Evolutionary conservation across 345 rosid species (phyloP), one percentile per base, ranked within the genome.

Genomic region (Stellera chamaejasme): DNA sequence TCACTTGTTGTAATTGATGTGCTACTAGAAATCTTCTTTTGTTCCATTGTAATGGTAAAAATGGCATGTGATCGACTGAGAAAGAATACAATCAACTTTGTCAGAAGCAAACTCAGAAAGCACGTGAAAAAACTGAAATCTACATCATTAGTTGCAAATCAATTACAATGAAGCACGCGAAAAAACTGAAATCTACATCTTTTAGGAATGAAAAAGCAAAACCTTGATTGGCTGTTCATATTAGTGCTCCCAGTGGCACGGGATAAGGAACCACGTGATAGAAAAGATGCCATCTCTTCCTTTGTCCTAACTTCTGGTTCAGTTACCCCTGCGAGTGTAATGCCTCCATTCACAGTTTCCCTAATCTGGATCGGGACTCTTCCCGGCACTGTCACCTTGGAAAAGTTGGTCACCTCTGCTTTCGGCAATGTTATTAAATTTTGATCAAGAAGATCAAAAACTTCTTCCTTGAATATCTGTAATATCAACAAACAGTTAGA

Each of bases 221-320:
- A 89, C 99, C 99, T 93, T 11, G 99, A 93, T 64, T 90, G 99
- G 64, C 88, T 93, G 64, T 93, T 90, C 99, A 93, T 93, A 49
- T 90, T 90, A 11, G 99, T 93, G 64, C 99, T 93, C 13, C 77
- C 99, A 56, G 99, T 93, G 19, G 99, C 99, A 49, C 97, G 95
- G 49, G 79, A 26, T 61, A 85, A 50, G 45, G 99, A 93, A 56
- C 99, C 99, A 10, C 88, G 72, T 0, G 83, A 81, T 45, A 93
- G 61, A 69, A 64, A 79, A 0, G 83, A 81, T 2, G 82, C 82
- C 99, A 93, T 93, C 73, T 93, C 99, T 69, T 87, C 97, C 65
- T 83, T 90, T 7, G 77, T 78, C 59, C 75, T 77, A 43, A 90
- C 97, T 77, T 93, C 97, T 8, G 96, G 80, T 64, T 90, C 96